These are phyloP conservation scores for Arctium minus DNA, from an alignment of 129 eudicot genomes.

Conservation along the genomic window DNA sequence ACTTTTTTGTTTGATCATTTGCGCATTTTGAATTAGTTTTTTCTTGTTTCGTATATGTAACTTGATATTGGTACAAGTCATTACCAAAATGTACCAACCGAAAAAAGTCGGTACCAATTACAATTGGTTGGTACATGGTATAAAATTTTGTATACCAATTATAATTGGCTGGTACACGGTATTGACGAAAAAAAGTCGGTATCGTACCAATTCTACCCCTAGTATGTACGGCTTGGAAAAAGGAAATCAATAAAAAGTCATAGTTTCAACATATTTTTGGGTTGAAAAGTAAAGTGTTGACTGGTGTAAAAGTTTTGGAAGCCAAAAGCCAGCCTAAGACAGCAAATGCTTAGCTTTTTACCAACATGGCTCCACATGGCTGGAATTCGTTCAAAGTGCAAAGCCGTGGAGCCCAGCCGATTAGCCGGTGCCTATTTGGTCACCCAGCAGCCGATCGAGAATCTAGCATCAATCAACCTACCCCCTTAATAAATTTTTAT, in stretches of 20 bases:
- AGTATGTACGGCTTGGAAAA: background rate
- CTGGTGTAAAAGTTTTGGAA: constrained; percentile 17
- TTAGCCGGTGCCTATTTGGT: constrained; percentile 6
- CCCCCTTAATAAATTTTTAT: background rate
- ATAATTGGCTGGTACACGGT: too few species aligned
- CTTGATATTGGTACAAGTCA: too few species aligned
- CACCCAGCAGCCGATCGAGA: constrained; percentile 11
- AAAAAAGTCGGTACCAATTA: too few species aligned
- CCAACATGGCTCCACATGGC: constrained; percentile 19
- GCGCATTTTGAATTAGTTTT: too few species aligned
- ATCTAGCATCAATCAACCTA: constrained; percentile 1
- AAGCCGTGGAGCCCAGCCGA: background rate
- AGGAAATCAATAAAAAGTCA: background rate
- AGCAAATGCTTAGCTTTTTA: background rate
- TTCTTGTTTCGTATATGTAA: too few species aligned
- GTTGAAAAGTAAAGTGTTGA: constrained; percentile 10
- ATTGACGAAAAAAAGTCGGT: background rate
- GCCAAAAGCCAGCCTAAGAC: background rate
- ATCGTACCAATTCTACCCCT: too few species aligned
- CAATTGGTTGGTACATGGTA: too few species aligned
- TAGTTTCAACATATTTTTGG: background rate
- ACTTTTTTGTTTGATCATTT: too few species aligned
- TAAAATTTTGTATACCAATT: too few species aligned
- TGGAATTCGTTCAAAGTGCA: background rate
- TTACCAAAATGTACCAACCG: too few species aligned